phyloP scores from a whole-genome alignment of 2,329 filamentous ascomycete species.

The Moelleriella libera region DNA sequence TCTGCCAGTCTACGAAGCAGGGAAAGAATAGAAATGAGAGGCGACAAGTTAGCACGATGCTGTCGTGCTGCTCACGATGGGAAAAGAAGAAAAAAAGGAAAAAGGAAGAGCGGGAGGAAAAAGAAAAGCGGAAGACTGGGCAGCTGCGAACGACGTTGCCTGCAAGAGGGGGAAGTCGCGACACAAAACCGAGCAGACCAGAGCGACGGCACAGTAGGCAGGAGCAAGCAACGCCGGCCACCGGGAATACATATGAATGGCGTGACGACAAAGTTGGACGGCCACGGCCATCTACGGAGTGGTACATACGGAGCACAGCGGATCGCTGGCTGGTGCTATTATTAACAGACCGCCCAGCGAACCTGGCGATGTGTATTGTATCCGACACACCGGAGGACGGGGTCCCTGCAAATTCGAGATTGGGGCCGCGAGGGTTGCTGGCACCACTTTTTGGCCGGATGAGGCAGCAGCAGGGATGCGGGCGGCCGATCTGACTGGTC shows the following conservation, averaged over 20 bases:
- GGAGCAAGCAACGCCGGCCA: neutral
- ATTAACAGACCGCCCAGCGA: neutral
- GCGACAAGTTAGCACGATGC: neutral
- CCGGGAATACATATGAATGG: too few species aligned
- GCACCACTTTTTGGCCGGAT: neutral
- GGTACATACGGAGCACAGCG: neutral
- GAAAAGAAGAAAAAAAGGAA: neutral
- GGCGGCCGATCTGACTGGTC: neutral
- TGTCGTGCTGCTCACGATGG: neutral
- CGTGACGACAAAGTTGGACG: neutral
- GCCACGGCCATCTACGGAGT: neutral
- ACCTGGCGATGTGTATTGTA: neutral
- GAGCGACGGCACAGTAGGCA: too few species aligned
- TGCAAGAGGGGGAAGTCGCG: conserved; percentile 4
- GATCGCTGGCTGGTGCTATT: neutral
- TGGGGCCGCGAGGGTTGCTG: neutral
- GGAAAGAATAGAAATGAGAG: neutral
- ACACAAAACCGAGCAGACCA: neutral
- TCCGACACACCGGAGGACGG: neutral
- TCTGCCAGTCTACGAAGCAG: neutral
- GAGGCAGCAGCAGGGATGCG: neutral
- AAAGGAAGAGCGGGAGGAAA: neutral
- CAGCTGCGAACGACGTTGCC: neutral
- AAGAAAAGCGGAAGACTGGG: neutral
- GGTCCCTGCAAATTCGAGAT: conserved; percentile 1